Percentiles rank a stretch among this genome's conserved stretches.
phyloP scores from a whole-genome alignment of 2,329 filamentous ascomycete species.

The Sporothrix variecibatus region DNA sequence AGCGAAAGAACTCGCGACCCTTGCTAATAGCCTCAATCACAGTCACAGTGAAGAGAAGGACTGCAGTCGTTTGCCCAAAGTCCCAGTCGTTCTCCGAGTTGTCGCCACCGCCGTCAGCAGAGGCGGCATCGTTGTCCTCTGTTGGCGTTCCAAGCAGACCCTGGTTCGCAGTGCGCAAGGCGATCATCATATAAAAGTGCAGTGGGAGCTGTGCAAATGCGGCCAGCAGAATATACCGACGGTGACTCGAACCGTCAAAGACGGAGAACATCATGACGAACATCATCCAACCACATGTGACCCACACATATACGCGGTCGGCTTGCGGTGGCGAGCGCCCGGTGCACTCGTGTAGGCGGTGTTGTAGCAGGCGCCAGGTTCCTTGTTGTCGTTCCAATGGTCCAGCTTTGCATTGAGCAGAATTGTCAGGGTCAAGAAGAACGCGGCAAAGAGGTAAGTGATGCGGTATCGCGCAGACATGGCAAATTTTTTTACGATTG shows the following conservation, averaged over 20 bases:
- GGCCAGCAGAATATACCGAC: constrained; percentile 33
- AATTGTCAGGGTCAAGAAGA: constrained; percentile 32
- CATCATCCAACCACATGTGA: constrained; percentile 33
- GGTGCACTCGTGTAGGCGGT: constrained; percentile 30
- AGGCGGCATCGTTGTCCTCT: neutral
- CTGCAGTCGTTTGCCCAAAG: neutral
- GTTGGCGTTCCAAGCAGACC: constrained; percentile 25
- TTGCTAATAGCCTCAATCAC: neutral
- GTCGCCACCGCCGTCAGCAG: neutral
- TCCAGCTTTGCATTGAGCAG: constrained; percentile 33
- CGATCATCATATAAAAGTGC: constrained; percentile 39
- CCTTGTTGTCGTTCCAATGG: constrained; percentile 28
- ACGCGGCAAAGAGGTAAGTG: constrained; percentile 35
- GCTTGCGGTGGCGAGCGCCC: constrained; percentile 32
- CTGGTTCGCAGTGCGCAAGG: constrained; percentile 37
- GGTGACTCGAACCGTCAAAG: constrained; percentile 28
- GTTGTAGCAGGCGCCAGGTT: constrained; percentile 36
- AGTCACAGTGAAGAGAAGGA: neutral
- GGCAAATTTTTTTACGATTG: neutral
- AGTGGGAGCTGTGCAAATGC: constrained; percentile 38
- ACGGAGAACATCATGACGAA: constrained; percentile 32
- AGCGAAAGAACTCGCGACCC: neutral
- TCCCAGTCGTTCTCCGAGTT: constrained; percentile 2
- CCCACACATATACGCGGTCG: constrained; percentile 35
- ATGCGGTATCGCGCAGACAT: constrained; percentile 34